Percentiles rank a stretch among this genome's conserved stretches.
Conservation (phyloP, 1,284 basidiomycete genomes). For the Wallemia hederae region DNA sequence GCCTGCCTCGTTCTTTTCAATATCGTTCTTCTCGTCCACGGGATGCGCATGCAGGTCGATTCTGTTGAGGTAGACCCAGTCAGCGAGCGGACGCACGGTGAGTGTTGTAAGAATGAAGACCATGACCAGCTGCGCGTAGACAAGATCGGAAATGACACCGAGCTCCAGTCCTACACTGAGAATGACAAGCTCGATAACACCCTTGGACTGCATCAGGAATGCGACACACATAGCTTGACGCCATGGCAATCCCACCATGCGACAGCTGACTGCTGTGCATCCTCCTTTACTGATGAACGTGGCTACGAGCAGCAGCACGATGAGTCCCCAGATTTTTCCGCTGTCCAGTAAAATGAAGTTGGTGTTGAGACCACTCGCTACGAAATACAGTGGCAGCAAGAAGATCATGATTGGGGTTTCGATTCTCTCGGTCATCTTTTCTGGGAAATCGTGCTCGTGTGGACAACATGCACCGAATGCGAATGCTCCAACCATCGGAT, state of each 20-base stretch:
- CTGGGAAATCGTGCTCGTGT: slow-evolving; percentile 13
- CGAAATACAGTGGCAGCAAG: slow-evolving; percentile 14
- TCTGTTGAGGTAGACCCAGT: background rate
- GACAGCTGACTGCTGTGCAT: slow-evolving; percentile 11
- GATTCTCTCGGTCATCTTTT: slow-evolving; percentile 12
- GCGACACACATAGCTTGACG: slow-evolving; percentile 12
- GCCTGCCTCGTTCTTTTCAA: background rate
- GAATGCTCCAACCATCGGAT: slow-evolving; percentile 14
- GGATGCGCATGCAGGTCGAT: background rate
- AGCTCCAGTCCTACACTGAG: slow-evolving; percentile 13
- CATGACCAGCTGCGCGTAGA: slow-evolving; percentile 14
- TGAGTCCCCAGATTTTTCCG: slow-evolving; percentile 12
- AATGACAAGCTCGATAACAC: slow-evolving; percentile 14
- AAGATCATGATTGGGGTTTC: slow-evolving; percentile 8
- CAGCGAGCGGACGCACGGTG: background rate
- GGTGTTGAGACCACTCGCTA: slow-evolving; percentile 13
- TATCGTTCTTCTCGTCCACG: background rate
- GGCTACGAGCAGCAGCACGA: slow-evolving; percentile 11
- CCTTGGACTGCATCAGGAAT: slow-evolving; percentile 14
- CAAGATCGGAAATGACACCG: slow-evolving; percentile 11
- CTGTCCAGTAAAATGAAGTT: slow-evolving; percentile 12
- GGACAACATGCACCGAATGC: slow-evolving; percentile 13
- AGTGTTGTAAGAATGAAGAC: slow-evolving; percentile 5
- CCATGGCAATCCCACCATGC: slow-evolving; percentile 9
- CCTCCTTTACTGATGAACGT: slow-evolving; percentile 12